Evolutionary conservation across 148 eudicot species (phyloP).

Genomic region (Polygonum maritimum): DNA sequence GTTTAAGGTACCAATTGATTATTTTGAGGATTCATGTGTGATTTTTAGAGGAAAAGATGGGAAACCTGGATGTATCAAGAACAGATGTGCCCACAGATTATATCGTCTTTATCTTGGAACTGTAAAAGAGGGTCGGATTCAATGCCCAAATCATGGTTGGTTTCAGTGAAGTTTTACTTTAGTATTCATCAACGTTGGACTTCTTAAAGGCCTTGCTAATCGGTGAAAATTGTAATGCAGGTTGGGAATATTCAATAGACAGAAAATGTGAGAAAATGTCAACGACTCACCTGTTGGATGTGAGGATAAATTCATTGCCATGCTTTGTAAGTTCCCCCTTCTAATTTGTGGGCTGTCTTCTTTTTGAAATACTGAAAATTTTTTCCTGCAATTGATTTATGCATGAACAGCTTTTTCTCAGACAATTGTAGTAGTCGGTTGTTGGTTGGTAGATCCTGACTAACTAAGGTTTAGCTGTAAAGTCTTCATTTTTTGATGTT

Average conservation of each 20-base stretch:
- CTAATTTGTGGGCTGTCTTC: too few species aligned
- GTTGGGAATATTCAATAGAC: slow-evolving; percentile 97
- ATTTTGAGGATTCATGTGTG: slow-evolving; percentile 94
- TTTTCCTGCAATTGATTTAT: too few species aligned
- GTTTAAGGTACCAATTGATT: slow-evolving; percentile 76
- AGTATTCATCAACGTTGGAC: neutral
- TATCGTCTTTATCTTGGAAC: slow-evolving; percentile 95
- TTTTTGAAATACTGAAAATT: too few species aligned
- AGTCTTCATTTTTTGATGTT: too few species aligned
- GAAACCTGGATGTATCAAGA: slow-evolving; percentile 73
- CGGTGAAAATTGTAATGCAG: slow-evolving; percentile 23
- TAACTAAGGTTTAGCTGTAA: too few species aligned
- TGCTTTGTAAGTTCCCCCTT: slow-evolving; percentile 35
- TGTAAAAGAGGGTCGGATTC: slow-evolving; percentile 84
- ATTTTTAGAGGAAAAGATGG: slow-evolving; percentile 92
- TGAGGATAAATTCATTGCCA: slow-evolving; percentile 65
- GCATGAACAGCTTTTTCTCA: too few species aligned
- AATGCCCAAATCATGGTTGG: slow-evolving; percentile 93
- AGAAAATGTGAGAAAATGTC: slow-evolving; percentile 99
- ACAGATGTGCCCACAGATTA: slow-evolving; percentile 96
- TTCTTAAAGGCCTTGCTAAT: neutral
- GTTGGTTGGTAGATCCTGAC: too few species aligned
- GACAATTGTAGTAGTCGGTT: too few species aligned
- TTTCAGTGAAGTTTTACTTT: neutral
- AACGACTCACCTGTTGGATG: slow-evolving; percentile 63